These are phyloP conservation scores for Trichoderma sp. DNA, from an alignment of 2,329 filamentous ascomycete species.

Conservation along the genomic window DNA sequence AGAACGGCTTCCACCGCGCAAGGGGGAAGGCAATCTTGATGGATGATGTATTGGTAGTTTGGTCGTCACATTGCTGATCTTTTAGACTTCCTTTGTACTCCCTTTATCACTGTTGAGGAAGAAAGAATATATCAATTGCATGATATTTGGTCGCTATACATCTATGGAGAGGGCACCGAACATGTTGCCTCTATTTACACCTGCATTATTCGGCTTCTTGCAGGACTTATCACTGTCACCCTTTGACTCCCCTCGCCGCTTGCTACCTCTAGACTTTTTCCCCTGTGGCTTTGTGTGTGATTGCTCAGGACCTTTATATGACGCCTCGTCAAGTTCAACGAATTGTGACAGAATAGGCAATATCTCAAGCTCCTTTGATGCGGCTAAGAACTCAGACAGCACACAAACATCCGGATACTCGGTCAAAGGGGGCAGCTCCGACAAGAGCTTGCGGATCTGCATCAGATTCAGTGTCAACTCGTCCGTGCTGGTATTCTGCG, in stretches of 20 bases:
- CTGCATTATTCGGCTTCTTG: background rate
- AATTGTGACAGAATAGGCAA: slow-evolving; percentile 31
- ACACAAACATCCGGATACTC: slow-evolving; percentile 34
- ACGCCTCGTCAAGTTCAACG: slow-evolving; percentile 28
- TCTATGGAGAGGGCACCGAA: slow-evolving; percentile 30
- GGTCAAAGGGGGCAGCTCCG: slow-evolving; percentile 35
- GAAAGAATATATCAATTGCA: too few relatives aligned
- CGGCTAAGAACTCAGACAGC: slow-evolving; percentile 32
- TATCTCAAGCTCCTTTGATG: slow-evolving; percentile 23
- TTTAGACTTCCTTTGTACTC: too few relatives aligned
- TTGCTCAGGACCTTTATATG: slow-evolving; percentile 1
- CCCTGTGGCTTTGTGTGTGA: background rate
- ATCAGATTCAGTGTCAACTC: background rate
- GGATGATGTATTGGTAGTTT: background rate
- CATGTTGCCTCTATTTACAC: slow-evolving; percentile 19
- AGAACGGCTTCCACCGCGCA: background rate
- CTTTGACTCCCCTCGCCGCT: background rate
- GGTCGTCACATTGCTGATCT: background rate
- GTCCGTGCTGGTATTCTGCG: slow-evolving; percentile 7
- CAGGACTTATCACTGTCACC: background rate
- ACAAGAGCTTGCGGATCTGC: slow-evolving; percentile 33
- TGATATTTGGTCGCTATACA: background rate
- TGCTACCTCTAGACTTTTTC: background rate
- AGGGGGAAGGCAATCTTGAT: background rate
- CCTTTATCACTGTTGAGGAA: too few relatives aligned